Conservation (phyloP, 2,329 filamentous ascomycete species). For the Ilyonectria mors-panacis region DNA sequence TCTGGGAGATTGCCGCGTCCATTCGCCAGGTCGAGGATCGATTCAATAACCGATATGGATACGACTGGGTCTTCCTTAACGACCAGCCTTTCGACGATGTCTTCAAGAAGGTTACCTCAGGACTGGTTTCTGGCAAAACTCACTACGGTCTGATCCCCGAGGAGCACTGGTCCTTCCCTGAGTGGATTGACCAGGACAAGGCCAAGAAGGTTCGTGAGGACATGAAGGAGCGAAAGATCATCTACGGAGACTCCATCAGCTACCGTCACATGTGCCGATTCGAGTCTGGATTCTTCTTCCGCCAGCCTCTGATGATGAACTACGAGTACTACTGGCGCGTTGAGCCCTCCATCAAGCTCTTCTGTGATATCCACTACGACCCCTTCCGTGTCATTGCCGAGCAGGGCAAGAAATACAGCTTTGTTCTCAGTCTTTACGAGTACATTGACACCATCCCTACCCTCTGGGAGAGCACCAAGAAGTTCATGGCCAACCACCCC, state of each 20-base stretch:
- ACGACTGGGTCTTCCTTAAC: slow-evolving; percentile 99
- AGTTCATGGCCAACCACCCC: slow-evolving; percentile 91
- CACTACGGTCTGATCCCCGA: slow-evolving; percentile 90
- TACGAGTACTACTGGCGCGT: slow-evolving; percentile 99
- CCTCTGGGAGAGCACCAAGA: slow-evolving; percentile 94
- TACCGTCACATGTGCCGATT: slow-evolving; percentile 99
- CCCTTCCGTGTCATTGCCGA: slow-evolving; percentile 98
- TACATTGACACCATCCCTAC: slow-evolving; percentile 97
- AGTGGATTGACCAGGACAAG: slow-evolving; percentile 95
- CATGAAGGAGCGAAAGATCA: slow-evolving; percentile 95
- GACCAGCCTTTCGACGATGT: slow-evolving; percentile 93
- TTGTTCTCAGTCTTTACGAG: slow-evolving; percentile 95
- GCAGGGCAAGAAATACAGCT: slow-evolving; percentile 98
- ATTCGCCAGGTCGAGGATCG: slow-evolving; percentile 98
- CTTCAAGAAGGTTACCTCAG: slow-evolving; percentile 92
- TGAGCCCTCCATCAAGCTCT: slow-evolving; percentile 96
- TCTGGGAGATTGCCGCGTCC: slow-evolving; percentile 97
- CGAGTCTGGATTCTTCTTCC: slow-evolving; percentile 99
- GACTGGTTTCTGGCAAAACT: slow-evolving; percentile 92
- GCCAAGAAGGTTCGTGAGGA: slow-evolving; percentile 92
- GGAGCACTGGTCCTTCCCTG: slow-evolving; percentile 98
- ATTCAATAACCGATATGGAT: slow-evolving; percentile 97
- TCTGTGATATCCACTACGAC: slow-evolving; percentile 95
- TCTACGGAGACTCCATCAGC: slow-evolving; percentile 96
- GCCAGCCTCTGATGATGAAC: slow-evolving; percentile 91